Percentiles rank a stretch among this genome's conserved stretches.
These are phyloP conservation scores for Lycium ferocissimum DNA, from an alignment of 257 asterid species.

Conservation along the genomic window DNA sequence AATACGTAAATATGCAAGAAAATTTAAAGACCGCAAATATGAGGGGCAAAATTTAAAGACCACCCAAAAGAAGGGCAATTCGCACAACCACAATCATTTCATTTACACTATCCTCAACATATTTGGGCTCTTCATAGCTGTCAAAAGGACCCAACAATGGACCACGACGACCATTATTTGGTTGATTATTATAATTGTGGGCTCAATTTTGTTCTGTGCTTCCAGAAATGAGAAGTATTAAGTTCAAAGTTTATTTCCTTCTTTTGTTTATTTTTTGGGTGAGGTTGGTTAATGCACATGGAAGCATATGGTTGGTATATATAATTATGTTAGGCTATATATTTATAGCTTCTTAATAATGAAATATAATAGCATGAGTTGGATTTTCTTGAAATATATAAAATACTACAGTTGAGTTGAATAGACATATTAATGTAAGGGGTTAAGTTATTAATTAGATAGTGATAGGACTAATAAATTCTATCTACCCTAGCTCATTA, in stretches of 20 bases:
- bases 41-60: too few relatives aligned
- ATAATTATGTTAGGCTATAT: neutral
- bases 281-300: conserved; percentile 34
- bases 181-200: conserved; percentile 29
- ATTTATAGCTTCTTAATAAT: conserved; percentile 5
- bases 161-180: conserved; percentile 30
- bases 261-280: neutral
- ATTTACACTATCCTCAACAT: conserved; percentile 23
- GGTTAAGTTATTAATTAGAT: neutral
- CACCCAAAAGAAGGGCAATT: too few relatives aligned
- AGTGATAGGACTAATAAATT: neutral
- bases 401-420: neutral
- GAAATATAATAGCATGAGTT: neutral
- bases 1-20: too few relatives aligned
- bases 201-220: conserved; percentile 23
- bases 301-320: conserved; percentile 33
- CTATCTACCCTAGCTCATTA: neutral
- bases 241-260: neutral
- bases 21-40: too few relatives aligned
- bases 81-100: conserved; percentile 30
- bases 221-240: neutral
- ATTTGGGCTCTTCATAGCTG: conserved; percentile 32
- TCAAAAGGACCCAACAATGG: conserved; percentile 31
- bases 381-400: neutral
- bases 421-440: neutral